Evolutionary conservation across 78 protist species (phyloP), one percentile per base, ranked within the genome.

Genomic region (Creolimax fragrantissima): DNA sequence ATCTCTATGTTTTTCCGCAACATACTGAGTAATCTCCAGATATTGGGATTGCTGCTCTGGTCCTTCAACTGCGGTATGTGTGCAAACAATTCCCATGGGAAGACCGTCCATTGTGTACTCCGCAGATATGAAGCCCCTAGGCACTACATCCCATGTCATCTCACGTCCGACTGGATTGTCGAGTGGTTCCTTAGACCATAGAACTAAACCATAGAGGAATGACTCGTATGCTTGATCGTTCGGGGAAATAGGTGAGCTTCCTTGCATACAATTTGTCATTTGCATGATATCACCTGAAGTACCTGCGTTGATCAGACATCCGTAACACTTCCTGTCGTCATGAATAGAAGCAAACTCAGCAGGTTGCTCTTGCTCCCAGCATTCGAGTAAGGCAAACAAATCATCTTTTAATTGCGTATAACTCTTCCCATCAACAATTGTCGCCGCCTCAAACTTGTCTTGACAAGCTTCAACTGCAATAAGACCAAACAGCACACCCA

Each of bases 141-240:
- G 88, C 41, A 84, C 88, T 42, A 84, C 2, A 11, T 24, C 88
- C 88, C 88, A 84, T n/a, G 11, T 24, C 88, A 84, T 84, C 11
- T 11, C 11, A 17, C 24, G 11, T 41, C 88, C 88, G 41, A 11
- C 88, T 17, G 24, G 47, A 24, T 84, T 84, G 41, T 11, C 17
- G 47, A 84, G 24, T 2, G 88, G 88, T 42, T 32, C 2, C 88
- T 84, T 84, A 32, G 88, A 84, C 88, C 88, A 84, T 24, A 84
- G 41, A 2, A 41, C 88, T 84, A 84, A 84, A 11, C 88, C 88
- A 32, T 84, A 84, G 11, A 84, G 17, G 35, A 84, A 24, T 24
- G 88, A 84, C 45, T 84, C 88, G 88, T 32, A 84, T 17, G 88
- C 88, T 42, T 84, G 88, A 84, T 84, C 88, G 24, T 84, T 84